These are phyloP conservation scores for Lactuca saligna DNA, from an alignment of 129 eudicot genomes.

Conservation along the genomic window DNA sequence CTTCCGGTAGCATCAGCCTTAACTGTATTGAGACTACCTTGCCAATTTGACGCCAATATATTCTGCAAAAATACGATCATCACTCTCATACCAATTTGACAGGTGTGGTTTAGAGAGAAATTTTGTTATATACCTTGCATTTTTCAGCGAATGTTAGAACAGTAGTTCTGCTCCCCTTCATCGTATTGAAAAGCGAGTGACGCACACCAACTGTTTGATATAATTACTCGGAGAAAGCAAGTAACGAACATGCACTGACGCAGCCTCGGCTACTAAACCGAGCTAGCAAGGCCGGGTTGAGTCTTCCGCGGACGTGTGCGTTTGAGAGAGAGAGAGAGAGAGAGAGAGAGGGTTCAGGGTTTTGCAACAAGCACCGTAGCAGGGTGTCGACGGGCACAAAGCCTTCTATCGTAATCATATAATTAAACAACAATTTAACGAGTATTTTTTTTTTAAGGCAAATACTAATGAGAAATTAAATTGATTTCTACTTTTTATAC, in stretches of 20 bases:
- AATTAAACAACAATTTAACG: too few relatives aligned
- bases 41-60: slow-evolving; percentile 89
- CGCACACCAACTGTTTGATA: slow-evolving; percentile 50
- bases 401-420: not conserved
- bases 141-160: slow-evolving; percentile 60
- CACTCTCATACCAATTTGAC: not conserved
- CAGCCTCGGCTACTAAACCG: not conserved
- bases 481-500: too few relatives aligned
- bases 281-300: not conserved
- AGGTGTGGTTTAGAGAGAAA: slow-evolving; percentile 7
- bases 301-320: not conserved
- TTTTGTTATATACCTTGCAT: slow-evolving; percentile 56
- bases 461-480: too few relatives aligned
- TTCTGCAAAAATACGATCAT: slow-evolving; percentile 39
- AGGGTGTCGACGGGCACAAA: too few relatives aligned
- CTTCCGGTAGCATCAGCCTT: slow-evolving; percentile 75
- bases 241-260: not conserved
- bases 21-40: slow-evolving; percentile 74
- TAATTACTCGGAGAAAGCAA: slow-evolving; percentile 22
- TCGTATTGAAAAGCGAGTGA: slow-evolving; percentile 2
- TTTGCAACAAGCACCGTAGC: not conserved
- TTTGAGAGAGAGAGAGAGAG: not conserved
- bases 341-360: not conserved
- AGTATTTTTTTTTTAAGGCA: too few relatives aligned
- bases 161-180: slow-evolving; percentile 46